A percentile compares a stretch with the other conserved stretches of the same genome.
These are phyloP conservation scores for Rubus parviflorus DNA, from an alignment of 306 rosid genomes.

Conservation along the genomic window DNA sequence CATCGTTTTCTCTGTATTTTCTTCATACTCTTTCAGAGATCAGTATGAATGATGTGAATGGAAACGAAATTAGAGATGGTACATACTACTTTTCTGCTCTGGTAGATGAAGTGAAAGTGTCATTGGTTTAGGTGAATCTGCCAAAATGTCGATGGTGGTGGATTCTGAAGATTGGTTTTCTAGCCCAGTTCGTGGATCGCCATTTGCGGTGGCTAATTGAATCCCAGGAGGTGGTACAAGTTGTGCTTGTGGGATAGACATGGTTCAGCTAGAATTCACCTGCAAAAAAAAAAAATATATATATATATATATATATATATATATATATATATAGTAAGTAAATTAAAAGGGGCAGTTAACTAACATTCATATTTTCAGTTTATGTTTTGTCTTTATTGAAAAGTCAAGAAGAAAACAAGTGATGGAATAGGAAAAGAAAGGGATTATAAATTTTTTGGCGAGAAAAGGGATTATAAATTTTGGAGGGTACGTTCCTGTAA, in stretches of 20 bases:
- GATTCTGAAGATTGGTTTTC: not conserved
- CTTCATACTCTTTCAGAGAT: not conserved
- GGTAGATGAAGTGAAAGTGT: slow-evolving; percentile 6
- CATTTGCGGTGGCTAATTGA: not conserved
- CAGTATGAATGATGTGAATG: not conserved
- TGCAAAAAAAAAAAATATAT: not conserved
- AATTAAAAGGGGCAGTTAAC: not conserved
- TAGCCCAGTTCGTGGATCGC: not conserved
- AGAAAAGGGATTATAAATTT: not conserved
- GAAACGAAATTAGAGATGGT: not conserved
- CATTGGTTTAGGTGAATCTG: not conserved
- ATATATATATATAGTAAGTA: not conserved
- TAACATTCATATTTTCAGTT: not conserved
- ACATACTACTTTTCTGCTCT: not conserved
- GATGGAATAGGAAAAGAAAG: not conserved
- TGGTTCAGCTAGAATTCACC: not conserved
- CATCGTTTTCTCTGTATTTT: too few relatives aligned
- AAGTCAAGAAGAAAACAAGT: not conserved
- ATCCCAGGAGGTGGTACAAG: not conserved
- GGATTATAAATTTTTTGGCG: not conserved
- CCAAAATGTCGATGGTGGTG: not conserved
- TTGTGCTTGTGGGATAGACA: not conserved
- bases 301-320: too few relatives aligned
- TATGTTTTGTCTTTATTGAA: too few relatives aligned
- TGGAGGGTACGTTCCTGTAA: too few relatives aligned